Evolutionary conservation across 2,329 filamentous ascomycete species (phyloP).

Genomic region (Colletotrichum ledebouriae): DNA sequence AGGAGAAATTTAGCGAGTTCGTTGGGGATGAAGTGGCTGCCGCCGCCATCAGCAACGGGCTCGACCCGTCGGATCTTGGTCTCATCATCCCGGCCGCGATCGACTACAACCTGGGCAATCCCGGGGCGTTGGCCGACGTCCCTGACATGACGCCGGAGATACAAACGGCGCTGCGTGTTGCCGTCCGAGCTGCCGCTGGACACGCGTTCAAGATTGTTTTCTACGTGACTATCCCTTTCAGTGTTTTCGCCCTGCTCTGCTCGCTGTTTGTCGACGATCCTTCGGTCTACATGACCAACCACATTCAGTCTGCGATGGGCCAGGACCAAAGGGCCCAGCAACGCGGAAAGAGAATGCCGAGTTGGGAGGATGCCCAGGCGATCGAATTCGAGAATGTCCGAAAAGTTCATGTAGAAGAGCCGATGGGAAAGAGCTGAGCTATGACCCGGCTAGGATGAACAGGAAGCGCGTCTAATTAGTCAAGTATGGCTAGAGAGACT

Average conservation of each 20-base stretch:
- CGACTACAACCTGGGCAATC: slow-evolving; percentile 50
- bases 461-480: too few relatives aligned
- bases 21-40: slow-evolving; percentile 46
- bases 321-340: slow-evolving; percentile 2
- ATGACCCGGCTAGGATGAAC: not conserved
- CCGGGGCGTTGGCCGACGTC: slow-evolving; percentile 42
- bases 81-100: slow-evolving; percentile 49
- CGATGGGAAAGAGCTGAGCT: slow-evolving; percentile 11
- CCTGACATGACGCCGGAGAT: slow-evolving; percentile 39
- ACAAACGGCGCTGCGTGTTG: slow-evolving; percentile 16
- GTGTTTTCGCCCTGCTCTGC: slow-evolving; percentile 30
- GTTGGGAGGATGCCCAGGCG: not conserved
- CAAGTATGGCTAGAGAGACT: too few relatives aligned
- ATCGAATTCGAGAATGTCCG: slow-evolving; percentile 34
- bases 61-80: slow-evolving; percentile 42
- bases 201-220: slow-evolving; percentile 41
- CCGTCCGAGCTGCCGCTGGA: slow-evolving; percentile 31
- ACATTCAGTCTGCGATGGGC: slow-evolving; percentile 41
- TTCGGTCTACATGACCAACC: slow-evolving; percentile 42
- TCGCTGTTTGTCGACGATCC: slow-evolving; percentile 36
- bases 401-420: slow-evolving; percentile 16
- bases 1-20: slow-evolving; percentile 44
- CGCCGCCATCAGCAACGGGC: slow-evolving; percentile 48
- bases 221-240: slow-evolving; percentile 39
- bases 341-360: not conserved